phyloP scores from a whole-genome alignment of 768 basidiomycete genomes.

The Lactarius deliciosus region DNA sequence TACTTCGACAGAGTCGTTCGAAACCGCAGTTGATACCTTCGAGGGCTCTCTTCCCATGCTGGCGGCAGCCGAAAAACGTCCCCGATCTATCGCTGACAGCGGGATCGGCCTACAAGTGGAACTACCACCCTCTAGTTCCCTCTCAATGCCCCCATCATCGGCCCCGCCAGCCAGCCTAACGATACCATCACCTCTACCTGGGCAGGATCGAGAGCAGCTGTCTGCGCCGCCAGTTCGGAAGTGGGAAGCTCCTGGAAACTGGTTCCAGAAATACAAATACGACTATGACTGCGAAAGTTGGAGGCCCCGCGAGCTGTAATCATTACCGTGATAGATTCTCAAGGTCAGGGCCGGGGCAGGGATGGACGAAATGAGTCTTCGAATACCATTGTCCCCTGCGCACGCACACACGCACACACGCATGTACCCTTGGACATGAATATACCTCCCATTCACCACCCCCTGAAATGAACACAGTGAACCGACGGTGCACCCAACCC shows the following conservation, averaged over 20 bases:
- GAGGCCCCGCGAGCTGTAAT: background rate
- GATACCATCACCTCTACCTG: background rate
- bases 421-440: background rate
- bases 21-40: background rate
- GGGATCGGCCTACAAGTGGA: background rate
- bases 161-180: background rate
- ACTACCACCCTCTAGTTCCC: background rate
- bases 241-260: background rate
- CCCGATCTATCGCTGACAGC: background rate
- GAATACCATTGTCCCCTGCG: background rate
- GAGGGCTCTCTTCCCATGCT: background rate
- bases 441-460: background rate
- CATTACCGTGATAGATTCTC: background rate
- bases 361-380: background rate
- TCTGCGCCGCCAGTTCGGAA: background rate
- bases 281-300: background rate
- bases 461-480: background rate
- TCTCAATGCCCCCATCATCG: background rate
- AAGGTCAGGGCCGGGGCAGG: background rate
- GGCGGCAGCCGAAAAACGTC: background rate
- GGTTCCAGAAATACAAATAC: background rate
- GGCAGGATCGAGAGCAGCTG: background rate
- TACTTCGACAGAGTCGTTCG: background rate
- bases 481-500: background rate
- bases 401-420: background rate